These are phyloP conservation scores for Chaetomidium leptoderma DNA, from an alignment of 495 filamentous ascomycete genomes.

Conservation along the genomic window DNA sequence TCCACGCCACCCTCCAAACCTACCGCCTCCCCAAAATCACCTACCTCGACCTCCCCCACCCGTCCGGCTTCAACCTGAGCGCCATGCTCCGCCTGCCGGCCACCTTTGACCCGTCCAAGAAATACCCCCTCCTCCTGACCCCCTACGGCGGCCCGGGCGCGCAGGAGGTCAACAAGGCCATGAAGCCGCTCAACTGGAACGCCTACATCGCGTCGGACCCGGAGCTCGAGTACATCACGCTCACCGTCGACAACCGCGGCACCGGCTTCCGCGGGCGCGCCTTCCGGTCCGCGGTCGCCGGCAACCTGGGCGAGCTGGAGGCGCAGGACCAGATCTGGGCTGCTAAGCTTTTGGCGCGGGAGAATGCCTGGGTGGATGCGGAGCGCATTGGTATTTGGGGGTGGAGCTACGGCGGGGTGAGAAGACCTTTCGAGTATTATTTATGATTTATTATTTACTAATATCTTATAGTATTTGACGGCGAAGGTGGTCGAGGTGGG, in stretches of 20 bases:
- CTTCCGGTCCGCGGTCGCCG: slow-evolving; percentile 46
- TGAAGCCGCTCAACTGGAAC: slow-evolving; percentile 42
- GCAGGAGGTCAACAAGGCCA: slow-evolving; percentile 47
- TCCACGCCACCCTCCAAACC: slow-evolving; percentile 41
- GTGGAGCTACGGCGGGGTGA: slow-evolving; percentile 58
- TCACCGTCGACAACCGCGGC: slow-evolving; percentile 54
- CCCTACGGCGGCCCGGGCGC: slow-evolving; percentile 55
- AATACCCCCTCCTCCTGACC: slow-evolving; percentile 54
- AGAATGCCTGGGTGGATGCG: slow-evolving; percentile 45
- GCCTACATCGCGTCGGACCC: slow-evolving; percentile 55
- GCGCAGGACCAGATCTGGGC: slow-evolving; percentile 56
- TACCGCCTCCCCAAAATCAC: slow-evolving; percentile 51
- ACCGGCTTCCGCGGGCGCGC: slow-evolving; percentile 51
- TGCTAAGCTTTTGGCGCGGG: slow-evolving; percentile 42
- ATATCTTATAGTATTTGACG: slow-evolving; percentile 53
- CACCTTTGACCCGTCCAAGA: slow-evolving; percentile 47
- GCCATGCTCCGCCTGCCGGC: slow-evolving; percentile 47
- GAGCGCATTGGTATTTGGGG: slow-evolving; percentile 55
- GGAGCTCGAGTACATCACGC: slow-evolving; percentile 54
- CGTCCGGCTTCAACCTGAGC: slow-evolving; percentile 46
- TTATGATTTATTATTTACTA: no score
- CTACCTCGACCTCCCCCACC: slow-evolving; percentile 46
- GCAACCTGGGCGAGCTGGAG: slow-evolving; percentile 51
- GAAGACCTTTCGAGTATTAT: no score
- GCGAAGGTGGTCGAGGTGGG: slow-evolving; percentile 52